A percentile compares a stretch with the other conserved stretches of the same genome.
Conservation (phyloP, 1,284 basidiomycete species). For the Cryptococcus sp. region DNA sequence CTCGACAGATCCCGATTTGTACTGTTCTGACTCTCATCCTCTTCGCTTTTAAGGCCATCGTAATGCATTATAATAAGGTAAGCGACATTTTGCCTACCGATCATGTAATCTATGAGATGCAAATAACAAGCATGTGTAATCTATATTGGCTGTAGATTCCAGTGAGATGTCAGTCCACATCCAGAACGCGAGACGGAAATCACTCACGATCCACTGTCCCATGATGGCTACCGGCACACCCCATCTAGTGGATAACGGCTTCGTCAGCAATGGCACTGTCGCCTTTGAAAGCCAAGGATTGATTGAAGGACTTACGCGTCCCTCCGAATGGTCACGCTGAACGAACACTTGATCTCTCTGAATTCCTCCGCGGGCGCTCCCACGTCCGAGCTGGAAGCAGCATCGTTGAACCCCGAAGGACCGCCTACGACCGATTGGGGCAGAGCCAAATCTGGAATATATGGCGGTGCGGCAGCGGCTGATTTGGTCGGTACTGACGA, state of each 20-base stretch:
- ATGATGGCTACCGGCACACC: constrained; percentile 92
- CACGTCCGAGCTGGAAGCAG: constrained; percentile 7
- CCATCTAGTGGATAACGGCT: constrained; percentile 39
- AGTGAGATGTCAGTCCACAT: too few species aligned
- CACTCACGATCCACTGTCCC: constrained; percentile 56
- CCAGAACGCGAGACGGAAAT: background rate
- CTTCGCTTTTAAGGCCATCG: too few species aligned
- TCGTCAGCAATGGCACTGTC: background rate
- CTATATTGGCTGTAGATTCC: too few species aligned
- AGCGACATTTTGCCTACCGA: too few species aligned
- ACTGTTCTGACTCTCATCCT: too few species aligned
- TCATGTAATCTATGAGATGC: too few species aligned
- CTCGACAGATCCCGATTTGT: too few species aligned
- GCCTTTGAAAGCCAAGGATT: background rate
- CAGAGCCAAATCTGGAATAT: constrained; percentile 26
- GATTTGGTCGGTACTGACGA: constrained; percentile 7
- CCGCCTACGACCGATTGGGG: constrained; percentile 14
- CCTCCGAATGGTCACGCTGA: constrained; percentile 89
- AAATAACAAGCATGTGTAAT: too few species aligned
- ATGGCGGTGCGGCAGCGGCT: constrained; percentile 3
- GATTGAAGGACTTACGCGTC: constrained; percentile 64
- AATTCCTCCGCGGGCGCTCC: constrained; percentile 59
- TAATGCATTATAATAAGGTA: too few species aligned
- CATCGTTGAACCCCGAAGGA: constrained; percentile 6
- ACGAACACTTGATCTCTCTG: constrained; percentile 85